phyloP scores from a whole-genome alignment of 2,329 filamentous ascomycete species.

The Fusarium sp. region DNA sequence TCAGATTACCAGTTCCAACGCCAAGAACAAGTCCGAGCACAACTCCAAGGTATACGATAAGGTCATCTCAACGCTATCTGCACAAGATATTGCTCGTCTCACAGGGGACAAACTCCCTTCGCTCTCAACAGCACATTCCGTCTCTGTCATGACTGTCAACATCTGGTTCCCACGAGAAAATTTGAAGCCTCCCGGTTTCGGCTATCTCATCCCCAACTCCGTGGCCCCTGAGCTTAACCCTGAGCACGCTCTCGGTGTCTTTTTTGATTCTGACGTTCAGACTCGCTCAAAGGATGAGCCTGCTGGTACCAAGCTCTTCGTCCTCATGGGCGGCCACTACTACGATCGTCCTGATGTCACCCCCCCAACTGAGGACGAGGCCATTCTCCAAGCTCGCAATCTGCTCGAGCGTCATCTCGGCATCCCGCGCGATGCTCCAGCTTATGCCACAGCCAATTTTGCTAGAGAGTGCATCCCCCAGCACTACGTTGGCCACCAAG shows the following conservation, averaged over 20 bases:
- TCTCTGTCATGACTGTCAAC: conserved; percentile 92
- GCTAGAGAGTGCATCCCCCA: conserved; percentile 86
- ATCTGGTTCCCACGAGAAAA: conserved; percentile 78
- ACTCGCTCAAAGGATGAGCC: conserved; percentile 61
- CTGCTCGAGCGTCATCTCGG: conserved; percentile 79
- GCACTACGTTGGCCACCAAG: conserved; percentile 81
- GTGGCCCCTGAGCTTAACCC: conserved; percentile 78
- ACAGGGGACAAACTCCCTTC: conserved; percentile 55
- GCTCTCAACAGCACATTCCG: conserved; percentile 67
- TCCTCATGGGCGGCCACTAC: conserved; percentile 95
- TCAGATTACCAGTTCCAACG: conserved; percentile 31
- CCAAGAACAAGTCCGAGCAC: neutral
- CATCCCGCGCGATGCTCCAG: conserved; percentile 69
- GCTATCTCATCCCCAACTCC: conserved; percentile 87
- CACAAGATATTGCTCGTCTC: conserved; percentile 55
- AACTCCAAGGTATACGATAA: conserved; percentile 57
- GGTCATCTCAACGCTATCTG: conserved; percentile 72
- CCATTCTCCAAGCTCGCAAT: conserved; percentile 73
- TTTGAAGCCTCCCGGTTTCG: conserved; percentile 79
- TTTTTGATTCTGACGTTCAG: conserved; percentile 81
- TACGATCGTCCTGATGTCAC: conserved; percentile 65
- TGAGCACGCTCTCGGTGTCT: conserved; percentile 86
- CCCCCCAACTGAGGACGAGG: conserved; percentile 71
- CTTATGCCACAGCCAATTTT: conserved; percentile 67
- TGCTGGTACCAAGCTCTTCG: conserved; percentile 85